Evolutionary conservation across 495 filamentous ascomycete genomes (phyloP).

Genomic region (Letharia lupina): DNA sequence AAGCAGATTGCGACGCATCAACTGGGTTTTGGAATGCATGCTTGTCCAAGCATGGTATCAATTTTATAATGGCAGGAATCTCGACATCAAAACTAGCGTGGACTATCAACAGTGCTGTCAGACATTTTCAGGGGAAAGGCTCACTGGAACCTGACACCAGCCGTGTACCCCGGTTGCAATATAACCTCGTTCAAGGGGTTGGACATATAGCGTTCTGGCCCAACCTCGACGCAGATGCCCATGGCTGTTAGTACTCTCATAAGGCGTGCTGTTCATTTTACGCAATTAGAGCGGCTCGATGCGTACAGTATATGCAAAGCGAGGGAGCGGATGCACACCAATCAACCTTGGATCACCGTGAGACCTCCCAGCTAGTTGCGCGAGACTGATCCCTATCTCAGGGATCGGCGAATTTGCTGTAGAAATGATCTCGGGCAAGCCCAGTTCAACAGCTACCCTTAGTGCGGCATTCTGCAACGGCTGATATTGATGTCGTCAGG

Average conservation of each 20-base stretch:
- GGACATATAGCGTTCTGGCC: background rate
- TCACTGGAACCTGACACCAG: background rate
- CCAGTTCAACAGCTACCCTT: constrained; percentile 26
- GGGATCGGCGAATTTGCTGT: background rate
- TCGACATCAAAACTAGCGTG: background rate
- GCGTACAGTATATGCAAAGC: background rate
- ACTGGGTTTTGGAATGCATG: constrained; percentile 31
- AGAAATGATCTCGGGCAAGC: constrained; percentile 8
- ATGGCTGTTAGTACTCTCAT: constrained; percentile 7
- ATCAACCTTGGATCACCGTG: background rate
- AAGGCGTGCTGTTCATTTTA: background rate
- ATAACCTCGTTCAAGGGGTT: background rate
- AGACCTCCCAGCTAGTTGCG: background rate
- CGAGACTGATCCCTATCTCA: background rate
- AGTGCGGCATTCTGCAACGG: constrained; percentile 26
- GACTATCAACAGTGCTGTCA: background rate
- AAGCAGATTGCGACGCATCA: constrained; percentile 20
- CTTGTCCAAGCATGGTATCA: constrained; percentile 28
- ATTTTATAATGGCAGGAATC: background rate
- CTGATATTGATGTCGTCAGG: background rate
- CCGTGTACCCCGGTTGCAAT: too few species aligned
- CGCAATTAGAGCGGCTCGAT: background rate
- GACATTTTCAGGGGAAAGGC: background rate
- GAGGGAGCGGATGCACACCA: background rate
- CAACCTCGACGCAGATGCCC: constrained; percentile 1